Evolutionary conservation across 2,329 filamentous ascomycete species (phyloP).

Genomic region (Calonectria honghensis): DNA sequence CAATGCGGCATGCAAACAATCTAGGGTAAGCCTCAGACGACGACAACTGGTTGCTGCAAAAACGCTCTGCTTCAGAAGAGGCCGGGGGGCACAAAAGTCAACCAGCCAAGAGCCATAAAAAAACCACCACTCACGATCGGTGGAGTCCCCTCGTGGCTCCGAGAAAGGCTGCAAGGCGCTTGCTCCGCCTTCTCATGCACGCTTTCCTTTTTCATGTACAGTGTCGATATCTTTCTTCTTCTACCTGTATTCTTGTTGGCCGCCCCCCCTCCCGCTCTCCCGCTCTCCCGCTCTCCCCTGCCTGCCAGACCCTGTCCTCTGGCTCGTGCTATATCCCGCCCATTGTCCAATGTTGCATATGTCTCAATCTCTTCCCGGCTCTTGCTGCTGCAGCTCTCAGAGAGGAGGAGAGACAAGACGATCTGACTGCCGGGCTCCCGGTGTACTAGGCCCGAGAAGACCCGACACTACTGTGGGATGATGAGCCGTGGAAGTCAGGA

Average conservation of each 20-base stretch:
- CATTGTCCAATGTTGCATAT: conserved; percentile 7
- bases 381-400: not conserved
- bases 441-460: conserved; percentile 50
- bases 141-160: conserved; percentile 53
- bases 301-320: conserved; percentile 30
- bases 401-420: not conserved
- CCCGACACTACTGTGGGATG: conserved; percentile 43
- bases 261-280: not conserved
- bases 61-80: conserved; percentile 15
- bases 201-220: conserved; percentile 3
- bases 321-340: conserved; percentile 24
- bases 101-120: conserved; percentile 13
- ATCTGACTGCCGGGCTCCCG: conserved; percentile 41
- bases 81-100: not conserved
- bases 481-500: conserved; percentile 28
- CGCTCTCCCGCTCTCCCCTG: not conserved
- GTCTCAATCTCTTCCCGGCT: conserved; percentile 1
- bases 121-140: conserved; percentile 52
- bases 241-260: not conserved
- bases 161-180: conserved; percentile 30
- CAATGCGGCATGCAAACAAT: conserved; percentile 28
- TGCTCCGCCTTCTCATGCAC: conserved; percentile 36
- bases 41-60: conserved; percentile 38
- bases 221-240: conserved; percentile 12
- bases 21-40: conserved; percentile 36